phyloP scores from a whole-genome alignment of 805 yeast species.

The Saccharomycopsis oosterbeekiorum region DNA sequence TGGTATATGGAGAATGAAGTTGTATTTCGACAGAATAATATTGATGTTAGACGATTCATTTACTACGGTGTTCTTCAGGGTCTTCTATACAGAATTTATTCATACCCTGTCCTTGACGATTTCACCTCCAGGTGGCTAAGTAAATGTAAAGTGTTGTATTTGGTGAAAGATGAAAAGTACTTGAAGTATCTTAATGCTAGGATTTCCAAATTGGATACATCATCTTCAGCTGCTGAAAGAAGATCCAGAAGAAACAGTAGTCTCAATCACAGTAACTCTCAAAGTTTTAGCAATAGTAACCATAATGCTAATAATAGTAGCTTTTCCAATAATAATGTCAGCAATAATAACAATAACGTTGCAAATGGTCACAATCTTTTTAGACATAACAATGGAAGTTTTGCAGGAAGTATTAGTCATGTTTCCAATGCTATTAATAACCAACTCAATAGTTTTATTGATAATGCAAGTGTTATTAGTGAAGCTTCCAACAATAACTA shows the following conservation, averaged over 20 bases:
- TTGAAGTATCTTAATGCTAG: not conserved
- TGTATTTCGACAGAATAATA: constrained; percentile 35
- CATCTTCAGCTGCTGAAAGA: not conserved
- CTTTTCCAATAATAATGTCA: not conserved
- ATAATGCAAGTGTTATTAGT: not conserved
- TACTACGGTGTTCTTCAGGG: constrained; percentile 82
- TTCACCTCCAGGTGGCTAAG: constrained; percentile 20
- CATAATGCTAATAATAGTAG: not conserved
- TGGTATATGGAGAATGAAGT: constrained; percentile 70
- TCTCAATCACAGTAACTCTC: not conserved
- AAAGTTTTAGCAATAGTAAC: not conserved
- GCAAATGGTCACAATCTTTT: not conserved
- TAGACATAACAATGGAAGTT: not conserved
- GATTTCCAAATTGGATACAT: not conserved
- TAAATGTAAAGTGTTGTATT: constrained; percentile 11
- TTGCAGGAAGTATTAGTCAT: not conserved
- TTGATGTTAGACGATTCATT: constrained; percentile 78
- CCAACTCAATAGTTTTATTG: not conserved
- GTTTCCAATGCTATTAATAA: not conserved
- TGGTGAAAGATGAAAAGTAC: constrained; percentile 5
- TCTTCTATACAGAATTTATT: constrained; percentile 66
- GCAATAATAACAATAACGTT: not conserved
- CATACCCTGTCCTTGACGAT: constrained; percentile 56
- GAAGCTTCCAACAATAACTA: not conserved
- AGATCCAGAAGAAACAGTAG: not conserved